Evolutionary conservation across 2,329 filamentous ascomycete genomes (phyloP).

Genomic region (Hypoxylon sp.): DNA sequence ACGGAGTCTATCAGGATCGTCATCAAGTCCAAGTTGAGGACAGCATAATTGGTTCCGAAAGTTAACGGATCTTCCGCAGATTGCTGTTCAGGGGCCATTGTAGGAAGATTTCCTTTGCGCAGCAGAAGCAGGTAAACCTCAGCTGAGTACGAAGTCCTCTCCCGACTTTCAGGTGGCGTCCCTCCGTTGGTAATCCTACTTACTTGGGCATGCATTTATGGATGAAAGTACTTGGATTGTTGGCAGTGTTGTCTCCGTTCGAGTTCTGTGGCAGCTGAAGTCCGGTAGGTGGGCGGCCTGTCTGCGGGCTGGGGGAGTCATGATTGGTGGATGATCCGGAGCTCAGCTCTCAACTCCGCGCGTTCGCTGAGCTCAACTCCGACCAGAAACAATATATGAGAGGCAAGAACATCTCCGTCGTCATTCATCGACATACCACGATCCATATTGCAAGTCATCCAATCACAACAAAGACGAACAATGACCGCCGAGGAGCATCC

Average conservation of each 20-base stretch:
- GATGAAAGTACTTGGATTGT: not conserved
- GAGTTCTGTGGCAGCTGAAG: slow-evolving; percentile 7
- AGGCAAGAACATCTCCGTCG: not conserved
- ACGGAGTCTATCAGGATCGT: slow-evolving; percentile 53
- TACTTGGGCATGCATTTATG: not conserved
- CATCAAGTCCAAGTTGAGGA: slow-evolving; percentile 60
- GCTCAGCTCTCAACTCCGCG: slow-evolving; percentile 29
- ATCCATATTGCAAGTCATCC: not conserved
- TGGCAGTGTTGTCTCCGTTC: not conserved
- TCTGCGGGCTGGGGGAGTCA: not conserved
- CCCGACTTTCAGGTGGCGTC: not conserved
- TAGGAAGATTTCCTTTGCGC: not conserved
- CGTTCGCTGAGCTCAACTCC: slow-evolving; percentile 28
- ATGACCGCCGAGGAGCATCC: slow-evolving; percentile 20
- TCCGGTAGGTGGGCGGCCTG: slow-evolving; percentile 4
- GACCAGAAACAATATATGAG: slow-evolving; percentile 20
- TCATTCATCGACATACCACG: not conserved
- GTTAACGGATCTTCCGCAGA: not conserved
- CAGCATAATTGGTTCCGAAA: slow-evolving; percentile 55
- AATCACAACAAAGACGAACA: not conserved
- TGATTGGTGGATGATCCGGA: slow-evolving; percentile 21
- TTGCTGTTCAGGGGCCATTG: slow-evolving; percentile 10
- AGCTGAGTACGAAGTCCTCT: not conserved
- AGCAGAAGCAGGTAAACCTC: not conserved
- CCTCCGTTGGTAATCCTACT: not conserved